Percentiles rank a stretch among this genome's conserved stretches.
Conservation (phyloP, 257 asterid genomes). For the Petunia secreta region DNA sequence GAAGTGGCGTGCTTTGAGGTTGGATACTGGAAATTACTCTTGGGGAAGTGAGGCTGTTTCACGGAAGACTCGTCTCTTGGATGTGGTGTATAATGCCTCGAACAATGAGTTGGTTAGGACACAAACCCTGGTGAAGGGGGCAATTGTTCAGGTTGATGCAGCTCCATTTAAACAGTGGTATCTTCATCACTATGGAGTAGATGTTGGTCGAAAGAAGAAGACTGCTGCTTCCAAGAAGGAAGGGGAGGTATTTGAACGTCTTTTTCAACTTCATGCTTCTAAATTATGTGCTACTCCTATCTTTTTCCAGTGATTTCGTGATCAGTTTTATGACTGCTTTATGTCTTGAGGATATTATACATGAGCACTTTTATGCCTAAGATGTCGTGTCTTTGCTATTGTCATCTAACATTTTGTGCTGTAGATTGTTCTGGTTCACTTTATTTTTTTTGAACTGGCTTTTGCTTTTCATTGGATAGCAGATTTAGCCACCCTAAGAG, state of each 20-base stretch:
- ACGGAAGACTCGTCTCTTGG: conserved; percentile 44
- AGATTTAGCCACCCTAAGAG: neutral
- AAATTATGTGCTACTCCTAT: neutral
- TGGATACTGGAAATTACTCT: conserved; percentile 59
- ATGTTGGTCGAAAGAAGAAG: conserved; percentile 50
- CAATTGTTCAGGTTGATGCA: conserved; percentile 55
- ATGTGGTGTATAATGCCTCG: conserved; percentile 52
- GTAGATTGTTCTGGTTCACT: too few species aligned
- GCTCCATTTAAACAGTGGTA: conserved; percentile 60
- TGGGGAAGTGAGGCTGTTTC: conserved; percentile 60
- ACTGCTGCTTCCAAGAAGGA: conserved; percentile 42
- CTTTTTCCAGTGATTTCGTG: neutral
- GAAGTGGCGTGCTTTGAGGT: conserved; percentile 61
- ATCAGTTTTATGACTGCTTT: neutral
- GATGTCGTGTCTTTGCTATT: neutral
- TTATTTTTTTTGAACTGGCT: neutral
- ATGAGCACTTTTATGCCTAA: neutral
- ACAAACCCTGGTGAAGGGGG: conserved; percentile 50
- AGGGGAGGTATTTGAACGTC: conserved; percentile 38
- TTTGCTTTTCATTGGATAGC: neutral
- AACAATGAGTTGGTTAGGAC: conserved; percentile 53
- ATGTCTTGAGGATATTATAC: conserved; percentile 1
- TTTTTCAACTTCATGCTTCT: neutral
- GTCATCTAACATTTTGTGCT: too few species aligned
- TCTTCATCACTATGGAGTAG: conserved; percentile 52